phyloP scores from a whole-genome alignment of 1,284 basidiomycete genomes.

The Ustanciosporium gigantosporum region DNA sequence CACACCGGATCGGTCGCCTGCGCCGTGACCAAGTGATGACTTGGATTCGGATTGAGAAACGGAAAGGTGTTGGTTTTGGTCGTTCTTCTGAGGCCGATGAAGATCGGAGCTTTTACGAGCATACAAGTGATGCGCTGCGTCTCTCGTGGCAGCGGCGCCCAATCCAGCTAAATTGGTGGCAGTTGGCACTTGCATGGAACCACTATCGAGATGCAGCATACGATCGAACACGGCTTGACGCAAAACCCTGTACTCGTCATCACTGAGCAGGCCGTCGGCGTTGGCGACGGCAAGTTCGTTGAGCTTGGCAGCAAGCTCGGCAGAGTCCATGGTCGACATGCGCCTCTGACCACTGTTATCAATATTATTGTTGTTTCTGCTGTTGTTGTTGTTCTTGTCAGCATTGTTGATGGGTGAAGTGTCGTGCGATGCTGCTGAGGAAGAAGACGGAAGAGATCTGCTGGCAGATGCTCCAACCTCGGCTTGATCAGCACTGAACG shows the following conservation, averaged over 20 bases:
- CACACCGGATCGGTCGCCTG: not conserved
- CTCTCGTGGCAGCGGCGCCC: not conserved
- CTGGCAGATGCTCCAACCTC: too few species aligned
- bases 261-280: conserved; percentile 45
- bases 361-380: too few species aligned
- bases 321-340: conserved; percentile 19
- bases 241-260: conserved; percentile 47
- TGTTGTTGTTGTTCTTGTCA: too few species aligned
- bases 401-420: too few species aligned
- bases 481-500: too few species aligned
- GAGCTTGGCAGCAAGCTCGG: conserved; percentile 35
- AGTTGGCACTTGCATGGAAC: conserved; percentile 19
- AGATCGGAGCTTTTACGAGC: too few species aligned
- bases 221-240: conserved; percentile 42
- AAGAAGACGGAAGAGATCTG: too few species aligned
- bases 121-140: too few species aligned
- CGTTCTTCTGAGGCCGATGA: not conserved
- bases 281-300: conserved; percentile 54
- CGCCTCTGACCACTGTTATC: not conserved
- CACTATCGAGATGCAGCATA: conserved; percentile 26
- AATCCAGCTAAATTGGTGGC: conserved; percentile 3
- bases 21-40: conserved; percentile 8
- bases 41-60: not conserved
- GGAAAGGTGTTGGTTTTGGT: not conserved
- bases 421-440: too few species aligned